Conservation (phyloP, 2,329 filamentous ascomycete species). For the Fusarium tricinctum region DNA sequence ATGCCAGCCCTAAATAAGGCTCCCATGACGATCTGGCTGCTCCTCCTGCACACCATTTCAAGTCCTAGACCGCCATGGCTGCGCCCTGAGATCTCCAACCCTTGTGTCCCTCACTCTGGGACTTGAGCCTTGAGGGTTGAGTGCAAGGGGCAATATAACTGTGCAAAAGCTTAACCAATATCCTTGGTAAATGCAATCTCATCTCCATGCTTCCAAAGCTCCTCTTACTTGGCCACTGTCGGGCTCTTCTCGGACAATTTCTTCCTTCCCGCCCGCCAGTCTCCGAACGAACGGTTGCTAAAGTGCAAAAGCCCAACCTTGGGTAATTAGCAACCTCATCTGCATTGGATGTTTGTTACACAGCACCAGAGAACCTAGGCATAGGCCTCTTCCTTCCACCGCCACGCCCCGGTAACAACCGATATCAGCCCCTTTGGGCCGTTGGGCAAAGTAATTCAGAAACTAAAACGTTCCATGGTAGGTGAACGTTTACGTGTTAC, state of each 20-base stretch:
- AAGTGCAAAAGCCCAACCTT: conserved; percentile 32
- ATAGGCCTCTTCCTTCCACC: conserved; percentile 8
- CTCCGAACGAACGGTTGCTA: conserved; percentile 41
- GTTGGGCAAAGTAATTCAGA: not conserved
- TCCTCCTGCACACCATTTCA: conserved; percentile 17
- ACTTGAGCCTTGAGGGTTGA: not conserved
- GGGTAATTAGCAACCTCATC: conserved; percentile 26
- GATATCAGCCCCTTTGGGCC: conserved; percentile 17
- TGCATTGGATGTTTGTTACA: conserved; percentile 33
- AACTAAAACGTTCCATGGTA: conserved; percentile 13
- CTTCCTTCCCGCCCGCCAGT: conserved; percentile 40
- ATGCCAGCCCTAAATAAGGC: conserved; percentile 36
- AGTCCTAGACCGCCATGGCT: conserved; percentile 4
- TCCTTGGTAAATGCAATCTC: not conserved
- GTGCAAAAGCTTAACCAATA: conserved; percentile 2
- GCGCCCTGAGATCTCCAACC: not conserved
- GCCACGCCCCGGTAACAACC: not conserved
- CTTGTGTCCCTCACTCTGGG: not conserved
- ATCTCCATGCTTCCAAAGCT: not conserved
- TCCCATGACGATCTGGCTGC: conserved; percentile 32
- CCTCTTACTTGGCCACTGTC: conserved; percentile 13
- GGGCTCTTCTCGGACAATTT: conserved; percentile 42
- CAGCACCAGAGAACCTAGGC: conserved; percentile 5
- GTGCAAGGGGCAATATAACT: conserved; percentile 13
- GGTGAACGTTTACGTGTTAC: conserved; percentile 5